Conservation (phyloP, 352 stramenopile species). For the Pythium periplocum region DNA sequence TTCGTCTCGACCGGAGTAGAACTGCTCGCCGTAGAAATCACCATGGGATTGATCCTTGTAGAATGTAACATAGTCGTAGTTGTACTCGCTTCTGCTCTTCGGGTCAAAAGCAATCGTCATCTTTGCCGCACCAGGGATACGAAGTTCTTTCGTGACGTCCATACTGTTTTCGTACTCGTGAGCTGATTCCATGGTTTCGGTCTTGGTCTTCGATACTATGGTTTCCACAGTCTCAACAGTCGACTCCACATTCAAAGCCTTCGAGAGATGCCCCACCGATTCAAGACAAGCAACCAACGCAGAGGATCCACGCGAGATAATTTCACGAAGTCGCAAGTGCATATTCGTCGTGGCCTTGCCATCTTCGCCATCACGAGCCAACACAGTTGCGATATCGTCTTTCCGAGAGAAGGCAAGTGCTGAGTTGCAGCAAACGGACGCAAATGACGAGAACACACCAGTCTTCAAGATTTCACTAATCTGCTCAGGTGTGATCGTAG, state of each 20-base stretch:
- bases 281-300: slow-evolving; percentile 8
- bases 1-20: slow-evolving; percentile 69
- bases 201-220: slow-evolving; percentile 38
- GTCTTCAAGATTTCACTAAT: too few species aligned
- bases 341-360: too few species aligned
- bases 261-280: slow-evolving; percentile 26
- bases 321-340: too few species aligned
- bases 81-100: slow-evolving; percentile 69
- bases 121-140: slow-evolving; percentile 59
- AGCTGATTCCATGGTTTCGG: slow-evolving; percentile 65
- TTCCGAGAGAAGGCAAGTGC: too few species aligned
- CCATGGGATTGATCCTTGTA: slow-evolving; percentile 58
- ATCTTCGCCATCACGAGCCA: too few species aligned
- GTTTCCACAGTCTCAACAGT: slow-evolving; percentile 30
- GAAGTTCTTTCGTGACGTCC: slow-evolving; percentile 60
- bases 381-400: too few species aligned
- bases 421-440: too few species aligned
- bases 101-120: slow-evolving; percentile 85
- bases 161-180: slow-evolving; percentile 83
- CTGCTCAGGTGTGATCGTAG: too few species aligned
- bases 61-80: slow-evolving; percentile 89
- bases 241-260: slow-evolving; percentile 21
- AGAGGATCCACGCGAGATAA: too few species aligned
- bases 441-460: too few species aligned
- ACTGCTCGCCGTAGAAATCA: slow-evolving; percentile 58